phyloP scores from a whole-genome alignment of 2,329 filamentous ascomycete genomes.

The Zymoseptoria passerinii region DNA sequence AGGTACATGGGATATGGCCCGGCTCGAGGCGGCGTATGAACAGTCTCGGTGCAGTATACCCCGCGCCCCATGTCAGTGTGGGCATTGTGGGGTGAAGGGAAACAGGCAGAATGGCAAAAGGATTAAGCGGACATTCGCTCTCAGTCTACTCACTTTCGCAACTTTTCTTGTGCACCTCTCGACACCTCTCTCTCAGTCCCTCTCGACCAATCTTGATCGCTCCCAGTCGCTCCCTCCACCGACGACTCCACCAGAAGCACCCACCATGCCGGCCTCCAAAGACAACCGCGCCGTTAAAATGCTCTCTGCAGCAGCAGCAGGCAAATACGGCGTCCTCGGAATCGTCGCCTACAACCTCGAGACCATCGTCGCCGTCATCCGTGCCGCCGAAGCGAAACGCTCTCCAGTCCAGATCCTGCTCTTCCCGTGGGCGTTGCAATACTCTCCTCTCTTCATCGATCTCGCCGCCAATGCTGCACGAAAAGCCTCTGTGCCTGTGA shows the following conservation, averaged over 20 bases:
- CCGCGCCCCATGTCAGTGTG: background rate
- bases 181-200: background rate
- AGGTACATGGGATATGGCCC: background rate
- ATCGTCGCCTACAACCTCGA: slow-evolving; percentile 48
- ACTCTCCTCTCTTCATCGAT: slow-evolving; percentile 47
- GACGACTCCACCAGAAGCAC: background rate
- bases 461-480: slow-evolving; percentile 38
- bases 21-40: background rate
- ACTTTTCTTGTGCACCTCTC: background rate
- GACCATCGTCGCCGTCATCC: slow-evolving; percentile 59
- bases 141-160: background rate
- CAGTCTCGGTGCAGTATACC: background rate
- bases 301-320: slow-evolving; percentile 26
- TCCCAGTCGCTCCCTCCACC: background rate
- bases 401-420: slow-evolving; percentile 64
- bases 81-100: background rate
- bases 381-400: slow-evolving; percentile 58
- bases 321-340: slow-evolving; percentile 29
- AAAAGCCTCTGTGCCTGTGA: slow-evolving; percentile 35
- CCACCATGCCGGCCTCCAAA: slow-evolving; percentile 14
- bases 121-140: background rate
- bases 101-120: background rate
- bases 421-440: slow-evolving; percentile 66
- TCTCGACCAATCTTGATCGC: background rate
- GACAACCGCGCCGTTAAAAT: slow-evolving; percentile 27